Evolutionary conservation across 2,329 filamentous ascomycete species (phyloP).

Genomic region (Chaetothyriales sp.): DNA sequence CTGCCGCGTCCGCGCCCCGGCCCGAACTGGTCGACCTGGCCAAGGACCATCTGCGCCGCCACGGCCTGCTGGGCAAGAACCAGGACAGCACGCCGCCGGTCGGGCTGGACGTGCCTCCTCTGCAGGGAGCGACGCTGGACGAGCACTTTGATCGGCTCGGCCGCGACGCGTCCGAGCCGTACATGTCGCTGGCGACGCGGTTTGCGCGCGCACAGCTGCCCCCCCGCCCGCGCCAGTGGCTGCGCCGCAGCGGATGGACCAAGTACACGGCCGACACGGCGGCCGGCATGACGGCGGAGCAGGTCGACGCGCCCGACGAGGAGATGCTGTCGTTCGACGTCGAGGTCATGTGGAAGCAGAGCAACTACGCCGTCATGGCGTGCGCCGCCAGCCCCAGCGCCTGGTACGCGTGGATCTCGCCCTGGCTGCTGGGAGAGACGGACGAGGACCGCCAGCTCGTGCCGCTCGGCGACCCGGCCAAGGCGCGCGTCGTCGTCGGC

Average conservation of each 20-base stretch:
- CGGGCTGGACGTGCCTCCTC: slow-evolving; percentile 66
- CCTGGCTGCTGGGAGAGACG: slow-evolving; percentile 80
- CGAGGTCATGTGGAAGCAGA: slow-evolving; percentile 91
- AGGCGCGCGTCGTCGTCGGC: slow-evolving; percentile 68
- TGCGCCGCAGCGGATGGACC: slow-evolving; percentile 74
- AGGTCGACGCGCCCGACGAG: slow-evolving; percentile 64
- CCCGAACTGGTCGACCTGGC: slow-evolving; percentile 65
- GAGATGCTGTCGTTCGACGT: slow-evolving; percentile 83
- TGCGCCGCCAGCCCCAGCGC: slow-evolving; percentile 78
- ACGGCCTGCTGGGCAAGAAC: slow-evolving; percentile 83
- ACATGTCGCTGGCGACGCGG: slow-evolving; percentile 57
- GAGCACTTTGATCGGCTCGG: slow-evolving; percentile 90
- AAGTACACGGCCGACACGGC: slow-evolving; percentile 71
- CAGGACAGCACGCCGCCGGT: slow-evolving; percentile 63
- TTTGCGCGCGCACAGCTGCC: slow-evolving; percentile 52
- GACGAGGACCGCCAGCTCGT: slow-evolving; percentile 66
- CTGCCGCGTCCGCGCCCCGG: slow-evolving; percentile 40
- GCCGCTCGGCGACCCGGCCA: slow-evolving; percentile 63
- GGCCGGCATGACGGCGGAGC: slow-evolving; percentile 56
- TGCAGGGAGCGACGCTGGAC: slow-evolving; percentile 71
- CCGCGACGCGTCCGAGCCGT: slow-evolving; percentile 75
- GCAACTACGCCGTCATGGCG: slow-evolving; percentile 88
- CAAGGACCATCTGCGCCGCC: slow-evolving; percentile 65
- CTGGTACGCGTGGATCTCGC: slow-evolving; percentile 97
- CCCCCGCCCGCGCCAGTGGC: slow-evolving; percentile 57